Base-by-base conservation (phyloP, 768 basidiomycete genomes). In the Leucosporidium yakuticum region DNA sequence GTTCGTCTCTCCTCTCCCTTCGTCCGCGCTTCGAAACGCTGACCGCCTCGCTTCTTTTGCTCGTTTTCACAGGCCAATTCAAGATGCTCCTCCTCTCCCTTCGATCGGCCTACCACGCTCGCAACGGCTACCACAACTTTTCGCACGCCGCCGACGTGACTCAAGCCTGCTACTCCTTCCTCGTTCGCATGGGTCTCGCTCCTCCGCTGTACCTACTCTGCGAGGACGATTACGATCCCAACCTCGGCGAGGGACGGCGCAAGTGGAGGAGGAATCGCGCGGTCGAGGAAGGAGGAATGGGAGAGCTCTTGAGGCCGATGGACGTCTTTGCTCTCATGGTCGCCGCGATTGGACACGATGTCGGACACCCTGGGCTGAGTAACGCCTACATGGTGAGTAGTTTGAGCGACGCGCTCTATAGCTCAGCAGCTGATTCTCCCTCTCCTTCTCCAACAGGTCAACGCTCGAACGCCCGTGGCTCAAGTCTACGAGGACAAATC, bases 81-180 rank as follows among this genome's bases (percentile, higher is more conserved):
- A 83, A 85, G 25, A 79, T 85, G 15, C 88, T 98, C 74, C 83
- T 99, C 50, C 85, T 86, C 73, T 90, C 95, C 71, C 84, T 98
- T n/a, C 86, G 88, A n/a, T 85, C 85, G 34, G 87, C 95, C 60
- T 99, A 99, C 78, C 88, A 93, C 69, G 83, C 85, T 61, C 86
- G 87, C 66, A 97, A 97, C 80, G 88, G 89, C 32, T 99, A 99
- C 78, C 96, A 99, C 82, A 99, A 98, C 77, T 98, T 95, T 77
- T 87, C 91, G 69, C 96, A 99, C 79, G 96, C 94, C 0, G 82
- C 96, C 53, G 96, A 99, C 78, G 96, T 98, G 21, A 83, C 98
- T 27, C 96, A 99, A 77, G 93, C 94, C 0, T 85, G 86, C 6
- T 91, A 96, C 75, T 85, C 85, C 27, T 97, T 93, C 80, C 82